Base-by-base conservation (phyloP, 2,329 filamentous ascomycete genomes). In the Pyrenophora teres region DNA sequence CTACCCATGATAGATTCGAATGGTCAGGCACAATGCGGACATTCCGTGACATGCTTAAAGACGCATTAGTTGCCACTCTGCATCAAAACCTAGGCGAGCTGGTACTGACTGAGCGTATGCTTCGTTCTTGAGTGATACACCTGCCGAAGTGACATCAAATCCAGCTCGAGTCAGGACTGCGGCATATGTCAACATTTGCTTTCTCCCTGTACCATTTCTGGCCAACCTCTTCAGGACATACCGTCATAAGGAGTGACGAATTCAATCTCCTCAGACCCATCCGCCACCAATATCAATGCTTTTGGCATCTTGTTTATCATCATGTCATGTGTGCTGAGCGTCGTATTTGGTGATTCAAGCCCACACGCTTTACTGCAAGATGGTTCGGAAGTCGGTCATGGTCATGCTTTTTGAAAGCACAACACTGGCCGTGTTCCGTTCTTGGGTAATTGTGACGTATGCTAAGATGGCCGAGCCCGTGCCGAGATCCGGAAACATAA, bases 201-300 rank as follows among this genome's bases (percentile, higher is more conserved):
- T 3, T 12, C 4, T n/a, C 5, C 8, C 7, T 15, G 7, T 38
- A 5, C 6, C 12, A 4, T 10, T 19, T 32, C 10, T 5, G 13
- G 18, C 10, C 15, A 30, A 25, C 4, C 35, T 21, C 6, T 21
- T 18, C 5, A 16, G 6, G 19, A 37, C 61, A 19, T 60, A 74
- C 70, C 72, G 63, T 76, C 73, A 39, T 75, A 74, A 2, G 72
- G 65, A 4, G 71, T 75, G 6, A 76, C 71, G 41, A 74, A 75
- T 46, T 76, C 73, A 48, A 75, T 75, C 56, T 76, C 74, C 56
- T 76, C 74, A 0, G 65, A 67, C 33, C 73, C 74, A 58, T 75
- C 71, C 3, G 73, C 72, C 12, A 76, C 58, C 7, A 76, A 60
- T 3, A 76, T 66, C 12, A 76, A 56, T 15, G 72, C 72, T 58